Evolutionary conservation across 768 basidiomycete genomes (phyloP).

Genomic region (Gymnopilus dilepis): DNA sequence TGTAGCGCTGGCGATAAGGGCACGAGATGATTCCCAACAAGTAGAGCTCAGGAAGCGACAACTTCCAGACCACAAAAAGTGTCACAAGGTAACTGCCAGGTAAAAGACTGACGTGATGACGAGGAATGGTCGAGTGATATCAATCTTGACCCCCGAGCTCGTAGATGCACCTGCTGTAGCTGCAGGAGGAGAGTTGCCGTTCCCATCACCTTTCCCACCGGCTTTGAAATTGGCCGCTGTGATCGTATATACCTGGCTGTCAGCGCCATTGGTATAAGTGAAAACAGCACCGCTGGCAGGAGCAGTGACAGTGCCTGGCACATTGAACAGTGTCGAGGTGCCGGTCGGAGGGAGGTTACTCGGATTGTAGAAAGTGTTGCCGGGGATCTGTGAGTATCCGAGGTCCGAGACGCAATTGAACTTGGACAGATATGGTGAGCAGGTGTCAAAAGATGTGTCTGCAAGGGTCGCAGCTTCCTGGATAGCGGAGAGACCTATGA

Average conservation of each 20-base stretch:
- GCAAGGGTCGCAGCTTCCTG: not conserved
- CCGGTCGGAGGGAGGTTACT: slow-evolving; percentile 2
- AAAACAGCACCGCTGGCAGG: not conserved
- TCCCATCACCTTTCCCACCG: not conserved
- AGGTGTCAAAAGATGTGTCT: not conserved
- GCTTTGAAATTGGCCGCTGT: too few relatives aligned
- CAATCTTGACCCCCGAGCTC: not conserved
- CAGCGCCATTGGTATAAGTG: not conserved
- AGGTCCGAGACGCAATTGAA: slow-evolving; percentile 2
- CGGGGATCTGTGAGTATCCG: not conserved
- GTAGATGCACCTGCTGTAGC: not conserved
- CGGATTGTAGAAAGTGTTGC: not conserved
- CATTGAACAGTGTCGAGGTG: not conserved
- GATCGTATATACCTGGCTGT: too few relatives aligned
- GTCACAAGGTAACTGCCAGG: too few relatives aligned
- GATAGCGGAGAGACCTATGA: not conserved
- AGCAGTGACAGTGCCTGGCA: not conserved
- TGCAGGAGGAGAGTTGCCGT: not conserved
- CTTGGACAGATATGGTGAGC: not conserved
- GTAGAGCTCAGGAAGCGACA: too few relatives aligned
- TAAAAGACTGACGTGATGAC: not conserved
- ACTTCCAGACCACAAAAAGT: too few relatives aligned
- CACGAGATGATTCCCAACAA: too few relatives aligned
- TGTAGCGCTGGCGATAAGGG: too few relatives aligned
- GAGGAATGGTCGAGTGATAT: not conserved